These are phyloP conservation scores for Allium cepa DNA, from an alignment of 106 monocot species.

Conservation along the genomic window DNA sequence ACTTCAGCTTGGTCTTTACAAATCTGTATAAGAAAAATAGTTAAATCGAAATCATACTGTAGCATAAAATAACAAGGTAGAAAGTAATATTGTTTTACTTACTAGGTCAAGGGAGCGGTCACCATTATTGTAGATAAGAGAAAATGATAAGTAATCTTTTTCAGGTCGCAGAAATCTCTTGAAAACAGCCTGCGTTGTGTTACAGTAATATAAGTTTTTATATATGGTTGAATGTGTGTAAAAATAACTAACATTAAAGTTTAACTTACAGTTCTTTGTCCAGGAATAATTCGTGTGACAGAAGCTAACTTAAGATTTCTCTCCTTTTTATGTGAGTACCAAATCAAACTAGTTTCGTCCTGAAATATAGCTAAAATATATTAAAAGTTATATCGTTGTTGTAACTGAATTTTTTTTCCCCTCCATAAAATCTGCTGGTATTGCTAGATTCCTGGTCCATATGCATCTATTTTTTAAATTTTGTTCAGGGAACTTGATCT, in stretches of 20 bases:
- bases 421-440: background rate
- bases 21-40: slow-evolving; percentile 22
- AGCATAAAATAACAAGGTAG: background rate
- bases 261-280: slow-evolving; percentile 48
- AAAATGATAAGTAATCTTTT: slow-evolving; percentile 67
- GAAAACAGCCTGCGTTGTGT: slow-evolving; percentile 42
- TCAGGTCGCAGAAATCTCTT: slow-evolving; percentile 48
- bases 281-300: slow-evolving; percentile 28
- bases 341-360: slow-evolving; percentile 43
- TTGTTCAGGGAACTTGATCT: too few species aligned
- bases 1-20: slow-evolving; percentile 67
- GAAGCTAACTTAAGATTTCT: slow-evolving; percentile 35
- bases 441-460: background rate
- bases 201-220: too few species aligned
- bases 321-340: slow-evolving; percentile 36
- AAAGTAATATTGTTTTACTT: slow-evolving; percentile 1
- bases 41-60: background rate
- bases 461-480: too few species aligned
- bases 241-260: background rate
- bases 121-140: slow-evolving; percentile 47
- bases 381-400: background rate
- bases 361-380: slow-evolving; percentile 7
- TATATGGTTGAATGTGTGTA: background rate
- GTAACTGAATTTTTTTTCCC: too few species aligned
- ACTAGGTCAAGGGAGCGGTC: slow-evolving; percentile 61